Evolutionary conservation across 106 monocot species (phyloP).

Genomic region (Narthecium ossifragum): DNA sequence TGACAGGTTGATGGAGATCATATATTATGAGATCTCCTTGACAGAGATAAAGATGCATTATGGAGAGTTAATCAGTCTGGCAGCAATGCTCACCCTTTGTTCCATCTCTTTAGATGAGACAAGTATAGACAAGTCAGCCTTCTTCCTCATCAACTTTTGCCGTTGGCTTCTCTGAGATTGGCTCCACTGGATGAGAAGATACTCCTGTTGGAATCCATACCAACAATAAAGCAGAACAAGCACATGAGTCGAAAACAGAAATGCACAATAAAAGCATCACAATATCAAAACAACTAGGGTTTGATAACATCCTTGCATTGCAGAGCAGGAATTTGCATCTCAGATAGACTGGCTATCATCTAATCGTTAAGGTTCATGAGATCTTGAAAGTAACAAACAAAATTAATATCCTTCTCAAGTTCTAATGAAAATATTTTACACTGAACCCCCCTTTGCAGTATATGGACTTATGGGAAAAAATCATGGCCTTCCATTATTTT

Average conservation of each 20-base stretch:
- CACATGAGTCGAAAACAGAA: not conserved
- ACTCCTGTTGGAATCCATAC: not conserved
- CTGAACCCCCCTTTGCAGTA: no score
- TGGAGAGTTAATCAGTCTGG: not conserved
- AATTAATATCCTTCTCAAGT: no score
- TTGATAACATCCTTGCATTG: not conserved
- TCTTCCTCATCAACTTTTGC: constrained; percentile 11
- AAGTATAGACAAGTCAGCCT: constrained; percentile 16
- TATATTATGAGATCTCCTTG: not conserved
- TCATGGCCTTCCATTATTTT: no score
- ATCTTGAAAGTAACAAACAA: not conserved
- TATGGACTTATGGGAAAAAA: no score
- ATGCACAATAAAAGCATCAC: not conserved
- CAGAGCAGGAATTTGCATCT: no score
- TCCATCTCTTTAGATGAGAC: not conserved
- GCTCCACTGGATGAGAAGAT: constrained; percentile 5
- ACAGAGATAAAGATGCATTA: not conserved
- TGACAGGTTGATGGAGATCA: not conserved
- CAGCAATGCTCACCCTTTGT: not conserved
- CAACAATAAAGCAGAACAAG: not conserved
- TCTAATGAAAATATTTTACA: no score
- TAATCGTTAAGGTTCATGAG: not conserved
- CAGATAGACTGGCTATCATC: not conserved
- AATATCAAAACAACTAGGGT: not conserved
- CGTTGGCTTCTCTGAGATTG: not conserved